These are phyloP conservation scores for Naganishia cerealis DNA, from an alignment of 1,284 basidiomycete genomes.

Conservation along the genomic window DNA sequence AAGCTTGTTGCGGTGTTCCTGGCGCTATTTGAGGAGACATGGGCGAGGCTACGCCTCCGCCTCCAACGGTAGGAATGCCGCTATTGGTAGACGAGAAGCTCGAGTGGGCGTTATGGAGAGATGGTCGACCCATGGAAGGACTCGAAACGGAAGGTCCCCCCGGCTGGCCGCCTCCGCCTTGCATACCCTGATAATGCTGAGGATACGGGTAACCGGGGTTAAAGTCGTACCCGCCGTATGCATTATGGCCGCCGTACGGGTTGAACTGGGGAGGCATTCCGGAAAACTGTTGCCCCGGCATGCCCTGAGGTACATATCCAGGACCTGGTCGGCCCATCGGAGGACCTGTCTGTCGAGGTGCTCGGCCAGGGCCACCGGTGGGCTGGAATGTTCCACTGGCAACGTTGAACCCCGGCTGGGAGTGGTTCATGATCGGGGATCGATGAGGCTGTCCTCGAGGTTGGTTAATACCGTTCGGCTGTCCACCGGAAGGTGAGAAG, in stretches of 20 bases:
- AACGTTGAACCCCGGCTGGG: constrained; percentile 31
- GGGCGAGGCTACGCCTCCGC: constrained; percentile 36
- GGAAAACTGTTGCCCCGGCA: neutral
- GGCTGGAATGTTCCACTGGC: constrained; percentile 17
- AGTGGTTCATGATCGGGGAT: constrained; percentile 34
- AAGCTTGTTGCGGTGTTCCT: constrained; percentile 5
- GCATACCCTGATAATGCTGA: constrained; percentile 18
- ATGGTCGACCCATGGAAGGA: constrained; percentile 16
- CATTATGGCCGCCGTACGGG: constrained; percentile 4
- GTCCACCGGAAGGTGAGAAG: constrained; percentile 15
- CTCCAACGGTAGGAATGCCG: neutral
- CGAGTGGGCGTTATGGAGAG: constrained; percentile 19
- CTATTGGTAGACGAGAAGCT: constrained; percentile 5
- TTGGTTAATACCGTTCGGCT: constrained; percentile 11
- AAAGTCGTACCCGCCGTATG: constrained; percentile 4
- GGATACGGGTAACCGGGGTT: constrained; percentile 10
- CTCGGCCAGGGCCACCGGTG: constrained; percentile 1
- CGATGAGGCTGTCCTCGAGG: constrained; percentile 16
- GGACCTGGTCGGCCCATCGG: constrained; percentile 10
- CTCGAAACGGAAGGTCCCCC: constrained; percentile 4
- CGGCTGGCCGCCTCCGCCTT: constrained; percentile 1
- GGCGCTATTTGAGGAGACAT: constrained; percentile 39
- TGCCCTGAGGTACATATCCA: constrained; percentile 10
- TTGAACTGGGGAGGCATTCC: constrained; percentile 20
- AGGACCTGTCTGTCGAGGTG: neutral